Base-by-base conservation (phyloP, 2,329 filamentous ascomycete species). In the Falciphora oryzae region DNA sequence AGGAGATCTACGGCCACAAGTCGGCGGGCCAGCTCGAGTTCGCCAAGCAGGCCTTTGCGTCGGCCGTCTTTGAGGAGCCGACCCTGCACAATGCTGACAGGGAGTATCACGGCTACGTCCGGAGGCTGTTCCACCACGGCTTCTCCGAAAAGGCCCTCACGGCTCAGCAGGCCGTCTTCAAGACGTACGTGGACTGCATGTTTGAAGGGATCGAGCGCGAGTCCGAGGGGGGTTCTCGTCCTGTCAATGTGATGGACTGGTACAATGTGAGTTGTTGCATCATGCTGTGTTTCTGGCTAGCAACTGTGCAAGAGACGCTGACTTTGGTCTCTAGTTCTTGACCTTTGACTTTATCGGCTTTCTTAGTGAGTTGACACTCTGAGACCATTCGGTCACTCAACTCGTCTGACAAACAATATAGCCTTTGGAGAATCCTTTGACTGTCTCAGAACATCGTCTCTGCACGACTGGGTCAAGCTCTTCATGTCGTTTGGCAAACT, bases 1-100 rank as follows among this genome's bases (percentile, higher is more conserved):
- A 68, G 5, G 70, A 75, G 50, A 72, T 76, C 4, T 76, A 71
- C 65, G 70, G 69, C 44, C 70, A 72, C 56, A 66, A 66, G 16
- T 61, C 67, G 28, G 67, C 65, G 2, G 38, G 38, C 27, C 27
- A 10, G 13, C 60, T 25, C 38, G 60, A 62, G 18, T 62, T 62
- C 32, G 13, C 14, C 25, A 63, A 63, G 31, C 50, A 63, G 28
- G 60, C 60, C 4, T 62, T 62, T 8, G 60, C 60, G 5, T 62
- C 60, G 35, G 60, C 60, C 13, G 60, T 62, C 4, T 62, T 62
- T n/a, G 60, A 62, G 27, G 60, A 62, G 60, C 60, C 60, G 14
- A 62, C 60, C 10, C 38, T 62, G 18, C 60, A 62, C 38, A 62
- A 62, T n/a, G 60, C 60, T 2, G 38, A 62, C 27, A 62, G 60